A percentile compares a stretch with the other conserved stretches of the same genome.
Evolutionary conservation across 208 protist species (phyloP).

Genomic region (Strigomonas culicis): DNA sequence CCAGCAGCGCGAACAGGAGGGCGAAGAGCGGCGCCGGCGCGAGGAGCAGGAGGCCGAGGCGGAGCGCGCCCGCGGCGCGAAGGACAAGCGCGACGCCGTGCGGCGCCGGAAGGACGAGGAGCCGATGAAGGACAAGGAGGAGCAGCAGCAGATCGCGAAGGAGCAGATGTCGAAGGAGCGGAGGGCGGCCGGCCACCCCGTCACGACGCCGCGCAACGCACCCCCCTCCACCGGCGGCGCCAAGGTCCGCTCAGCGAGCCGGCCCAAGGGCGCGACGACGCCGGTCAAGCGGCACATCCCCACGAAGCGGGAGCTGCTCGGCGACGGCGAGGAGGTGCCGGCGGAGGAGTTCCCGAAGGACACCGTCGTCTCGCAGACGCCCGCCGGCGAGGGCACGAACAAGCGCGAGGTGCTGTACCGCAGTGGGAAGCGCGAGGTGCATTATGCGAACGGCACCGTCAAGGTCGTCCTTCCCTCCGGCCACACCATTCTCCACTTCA

Average conservation of each 20-base stretch:
- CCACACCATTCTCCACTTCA: constrained; percentile 84
- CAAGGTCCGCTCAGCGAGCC: too few relatives aligned
- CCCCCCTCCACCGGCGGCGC: constrained; percentile 7
- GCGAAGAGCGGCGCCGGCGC: constrained; percentile 13
- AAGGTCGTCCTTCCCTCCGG: constrained; percentile 87
- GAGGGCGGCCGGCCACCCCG: constrained; percentile 41
- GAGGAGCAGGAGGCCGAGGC: constrained; percentile 22
- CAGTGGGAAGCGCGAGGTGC: constrained; percentile 88
- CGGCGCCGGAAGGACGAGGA: constrained; percentile 16
- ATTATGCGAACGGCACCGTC: constrained; percentile 90
- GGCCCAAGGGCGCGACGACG: constrained; percentile 24
- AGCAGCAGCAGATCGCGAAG: constrained; percentile 11
- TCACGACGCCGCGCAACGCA: constrained; percentile 43
- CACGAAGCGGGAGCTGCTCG: constrained; percentile 58
- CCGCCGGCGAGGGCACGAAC: constrained; percentile 78
- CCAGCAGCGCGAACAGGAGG: constrained; percentile 14
- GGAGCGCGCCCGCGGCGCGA: constrained; percentile 11
- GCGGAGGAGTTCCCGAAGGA: constrained; percentile 59
- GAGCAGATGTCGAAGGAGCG: constrained; percentile 23
- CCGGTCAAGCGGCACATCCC: constrained; percentile 31
- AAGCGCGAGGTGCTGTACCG: constrained; percentile 86
- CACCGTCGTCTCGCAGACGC: constrained; percentile 62
- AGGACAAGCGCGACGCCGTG: too few relatives aligned
- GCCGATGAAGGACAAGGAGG: constrained; percentile 5
- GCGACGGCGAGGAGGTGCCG: constrained; percentile 53